These are phyloP conservation scores for Paramecium primaurelia DNA, from an alignment of 73 alveolate species.

Conservation along the genomic window DNA sequence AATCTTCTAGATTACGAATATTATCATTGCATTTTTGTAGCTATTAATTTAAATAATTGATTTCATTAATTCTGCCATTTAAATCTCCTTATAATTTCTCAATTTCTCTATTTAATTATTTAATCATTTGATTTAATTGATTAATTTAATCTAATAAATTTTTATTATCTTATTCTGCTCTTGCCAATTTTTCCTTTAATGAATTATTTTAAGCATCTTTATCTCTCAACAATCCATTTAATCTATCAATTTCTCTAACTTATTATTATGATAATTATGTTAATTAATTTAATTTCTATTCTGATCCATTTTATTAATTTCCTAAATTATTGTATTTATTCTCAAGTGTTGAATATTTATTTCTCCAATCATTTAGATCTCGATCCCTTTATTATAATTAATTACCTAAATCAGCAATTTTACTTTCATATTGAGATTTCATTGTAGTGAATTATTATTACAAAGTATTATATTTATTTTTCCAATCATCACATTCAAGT, in stretches of 20 bases:
- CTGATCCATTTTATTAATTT: background rate
- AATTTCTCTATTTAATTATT: background rate
- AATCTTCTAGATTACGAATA: background rate
- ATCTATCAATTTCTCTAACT: background rate
- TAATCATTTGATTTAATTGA: background rate
- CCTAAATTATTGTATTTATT: background rate
- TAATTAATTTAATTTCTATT: background rate
- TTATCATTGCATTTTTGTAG: background rate
- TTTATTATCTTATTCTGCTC: background rate
- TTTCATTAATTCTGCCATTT: background rate
- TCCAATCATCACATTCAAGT: conserved; percentile 50
- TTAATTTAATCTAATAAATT: background rate
- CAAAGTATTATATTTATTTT: background rate
- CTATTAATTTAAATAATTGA: background rate
- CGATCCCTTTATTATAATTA: background rate
- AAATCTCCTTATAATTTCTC: background rate
- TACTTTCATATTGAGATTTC: background rate
- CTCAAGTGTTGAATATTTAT: background rate
- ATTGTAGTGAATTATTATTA: background rate
- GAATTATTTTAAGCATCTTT: background rate
- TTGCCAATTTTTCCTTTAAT: background rate
- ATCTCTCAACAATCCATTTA: background rate
- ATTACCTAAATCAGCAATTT: background rate
- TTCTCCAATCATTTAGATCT: conserved; percentile 17
- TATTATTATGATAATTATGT: background rate